These are phyloP conservation scores for Xerocomus spinulosus DNA, from an alignment of 768 basidiomycete species.

Conservation along the genomic window DNA sequence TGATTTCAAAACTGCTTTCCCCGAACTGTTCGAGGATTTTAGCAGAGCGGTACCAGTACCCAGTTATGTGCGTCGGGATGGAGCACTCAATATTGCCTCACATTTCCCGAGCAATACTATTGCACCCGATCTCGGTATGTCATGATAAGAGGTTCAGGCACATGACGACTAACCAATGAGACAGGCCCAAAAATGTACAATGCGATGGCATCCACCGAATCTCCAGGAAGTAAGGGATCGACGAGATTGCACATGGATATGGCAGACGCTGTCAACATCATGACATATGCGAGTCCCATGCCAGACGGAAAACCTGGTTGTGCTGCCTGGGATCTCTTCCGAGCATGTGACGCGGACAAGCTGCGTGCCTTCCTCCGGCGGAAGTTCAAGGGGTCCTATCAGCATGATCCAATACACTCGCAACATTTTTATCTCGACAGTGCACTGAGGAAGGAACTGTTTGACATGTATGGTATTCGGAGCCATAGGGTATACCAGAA, in stretches of 20 bases:
- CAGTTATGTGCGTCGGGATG: conserved; percentile 87
- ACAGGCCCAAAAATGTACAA: conserved; percentile 95
- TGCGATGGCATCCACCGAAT: conserved; percentile 69
- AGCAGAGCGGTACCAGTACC: conserved; percentile 79
- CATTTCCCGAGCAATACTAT: conserved; percentile 81
- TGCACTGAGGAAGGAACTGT: conserved; percentile 61
- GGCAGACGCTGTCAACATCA: conserved; percentile 90
- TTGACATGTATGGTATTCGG: conserved; percentile 60
- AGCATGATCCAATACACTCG: conserved; percentile 84
- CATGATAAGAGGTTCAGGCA: neutral
- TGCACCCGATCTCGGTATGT: conserved; percentile 72
- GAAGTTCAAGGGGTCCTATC: conserved; percentile 51
- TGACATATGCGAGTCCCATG: conserved; percentile 62
- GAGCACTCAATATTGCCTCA: conserved; percentile 81
- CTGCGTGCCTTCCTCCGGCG: conserved; percentile 70
- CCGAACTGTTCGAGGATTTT: conserved; percentile 84
- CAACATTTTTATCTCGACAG: conserved; percentile 85
- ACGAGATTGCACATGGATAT: conserved; percentile 93
- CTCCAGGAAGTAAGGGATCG: conserved; percentile 69
- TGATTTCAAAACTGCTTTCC: conserved; percentile 81
- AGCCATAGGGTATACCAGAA: conserved; percentile 85
- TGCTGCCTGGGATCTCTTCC: conserved; percentile 91
- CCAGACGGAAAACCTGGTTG: conserved; percentile 64
- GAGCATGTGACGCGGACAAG: conserved; percentile 73
- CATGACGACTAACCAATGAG: conserved; percentile 11